Evolutionary conservation across 371 early-diverging fungal genomes (phyloP), one percentile per base, ranked within the genome.

Genomic region (Mucor circinelloides): DNA sequence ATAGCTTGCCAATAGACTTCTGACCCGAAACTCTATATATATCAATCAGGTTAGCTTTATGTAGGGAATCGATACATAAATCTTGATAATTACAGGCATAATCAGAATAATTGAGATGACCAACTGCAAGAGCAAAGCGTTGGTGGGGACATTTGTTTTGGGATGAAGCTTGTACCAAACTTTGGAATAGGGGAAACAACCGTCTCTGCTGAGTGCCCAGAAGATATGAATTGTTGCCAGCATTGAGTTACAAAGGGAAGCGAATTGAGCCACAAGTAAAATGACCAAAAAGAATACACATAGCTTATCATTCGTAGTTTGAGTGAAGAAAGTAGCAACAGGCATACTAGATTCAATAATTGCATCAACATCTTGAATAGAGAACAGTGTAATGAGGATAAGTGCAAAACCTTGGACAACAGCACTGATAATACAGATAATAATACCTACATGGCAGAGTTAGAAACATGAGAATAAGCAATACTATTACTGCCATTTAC

Each of bases 311-410:
- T 64, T 66, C 13, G 71, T 74, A 2, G 73, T 67, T 2, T 44
- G 63, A 7, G 62, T 23, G 34, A 76, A 70, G 44, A 73, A 69
- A 6, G 65, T 68, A 21, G 71, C 71, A 13, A 70, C 48, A 0
- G 77, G 73, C 54, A 66, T 66, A 4, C 38, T 32, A 2, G 74
- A 70, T 3, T n/a, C 21, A 4, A 66, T 38, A 21, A 76, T 42
- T 15, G 55, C 69, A 1, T 79, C 76, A 1, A 82, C 76, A 19
- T 82, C 76, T 69, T 82, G 80, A 17, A 79, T 76, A 12, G 79
- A 72, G 46, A 82, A 79, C 12, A 82, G 48, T 10, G 68, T 71
- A 2, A 75, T 54, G 32, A 79, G 60, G 52, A 77, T 79, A 10
- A 82, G 58, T 17, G 70, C 68, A 48, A 77, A 60, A 5, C 78